These are phyloP conservation scores for Collybiopsis luxurians DNA, from an alignment of 768 basidiomycete genomes.

Conservation along the genomic window DNA sequence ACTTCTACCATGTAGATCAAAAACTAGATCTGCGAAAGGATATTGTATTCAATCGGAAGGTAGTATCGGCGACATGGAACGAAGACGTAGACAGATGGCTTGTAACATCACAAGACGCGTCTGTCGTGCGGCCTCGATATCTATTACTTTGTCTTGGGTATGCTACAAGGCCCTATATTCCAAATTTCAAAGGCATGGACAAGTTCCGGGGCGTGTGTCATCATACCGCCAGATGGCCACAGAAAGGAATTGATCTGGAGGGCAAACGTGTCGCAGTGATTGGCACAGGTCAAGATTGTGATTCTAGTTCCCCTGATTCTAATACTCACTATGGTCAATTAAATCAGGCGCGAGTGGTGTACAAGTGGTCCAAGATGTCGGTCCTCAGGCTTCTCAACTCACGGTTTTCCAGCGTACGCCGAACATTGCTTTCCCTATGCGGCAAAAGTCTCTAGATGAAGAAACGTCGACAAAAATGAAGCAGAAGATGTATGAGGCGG, in stretches of 20 bases:
- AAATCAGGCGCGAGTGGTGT: constrained; percentile 17
- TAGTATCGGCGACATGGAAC: constrained; percentile 20
- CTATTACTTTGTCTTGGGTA: constrained; percentile 23
- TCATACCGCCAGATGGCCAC: constrained; percentile 23
- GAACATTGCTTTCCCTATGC: constrained; percentile 22
- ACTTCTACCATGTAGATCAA: constrained; percentile 21
- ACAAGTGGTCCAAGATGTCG: constrained; percentile 19
- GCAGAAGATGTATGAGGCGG: constrained; percentile 16
- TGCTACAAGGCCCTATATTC: constrained; percentile 20
- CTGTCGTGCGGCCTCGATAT: constrained; percentile 14
- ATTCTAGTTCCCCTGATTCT: constrained; percentile 20
- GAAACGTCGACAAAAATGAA: constrained; percentile 14
- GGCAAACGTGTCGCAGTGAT: constrained; percentile 25
- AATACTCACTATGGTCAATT: constrained; percentile 13
- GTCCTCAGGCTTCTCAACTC: constrained; percentile 18
- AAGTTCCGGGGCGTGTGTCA: constrained; percentile 20
- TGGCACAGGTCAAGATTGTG: constrained; percentile 16
- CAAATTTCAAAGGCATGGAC: constrained; percentile 19
- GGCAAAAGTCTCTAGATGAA: constrained; percentile 11
- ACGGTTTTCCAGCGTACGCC: constrained; percentile 27
- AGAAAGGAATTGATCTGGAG: constrained; percentile 17
- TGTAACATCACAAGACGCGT: constrained; percentile 17
- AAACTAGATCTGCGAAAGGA: constrained; percentile 23
- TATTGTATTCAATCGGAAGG: constrained; percentile 20
- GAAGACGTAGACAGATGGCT: constrained; percentile 18